Conservation (phyloP, 176 grass and related monocot genomes). For the Juncus inflexus region DNA sequence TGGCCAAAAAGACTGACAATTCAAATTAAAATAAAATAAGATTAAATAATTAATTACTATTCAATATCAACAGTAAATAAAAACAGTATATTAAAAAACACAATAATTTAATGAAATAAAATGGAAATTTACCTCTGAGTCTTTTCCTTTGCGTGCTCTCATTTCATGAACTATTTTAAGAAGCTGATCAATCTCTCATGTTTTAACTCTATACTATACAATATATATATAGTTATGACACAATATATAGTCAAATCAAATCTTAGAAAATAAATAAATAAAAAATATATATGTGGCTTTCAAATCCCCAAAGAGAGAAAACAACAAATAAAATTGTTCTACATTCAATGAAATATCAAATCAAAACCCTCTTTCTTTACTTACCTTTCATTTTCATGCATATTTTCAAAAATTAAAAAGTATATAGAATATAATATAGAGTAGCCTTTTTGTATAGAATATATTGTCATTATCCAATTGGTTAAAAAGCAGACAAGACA, state of each 20-base stretch:
- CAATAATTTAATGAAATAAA: neutral
- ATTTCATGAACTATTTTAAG: slow-evolving; percentile 25
- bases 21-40: neutral
- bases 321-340: neutral
- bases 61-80: slow-evolving; percentile 11
- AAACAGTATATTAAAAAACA: slow-evolving; percentile 11
- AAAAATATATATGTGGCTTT: slow-evolving; percentile 9
- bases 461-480: slow-evolving; percentile 15
- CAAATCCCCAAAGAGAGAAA: neutral
- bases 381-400: slow-evolving; percentile 16
- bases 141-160: slow-evolving; percentile 40
- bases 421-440: neutral
- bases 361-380: neutral
- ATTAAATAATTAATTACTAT: slow-evolving; percentile 6
- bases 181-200: neutral
- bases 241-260: slow-evolving; percentile 11
- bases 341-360: slow-evolving; percentile 18
- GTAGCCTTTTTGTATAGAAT: neutral
- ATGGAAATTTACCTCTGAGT: slow-evolving; percentile 36
- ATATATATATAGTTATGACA: neutral
- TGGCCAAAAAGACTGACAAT: slow-evolving; percentile 49
- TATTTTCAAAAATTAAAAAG: too few relatives aligned
- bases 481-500: slow-evolving; percentile 20
- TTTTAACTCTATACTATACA: neutral
- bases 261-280: slow-evolving; percentile 20